Conservation (phyloP, 352 stramenopile species). For the Elongisporangium senticosum region DNA sequence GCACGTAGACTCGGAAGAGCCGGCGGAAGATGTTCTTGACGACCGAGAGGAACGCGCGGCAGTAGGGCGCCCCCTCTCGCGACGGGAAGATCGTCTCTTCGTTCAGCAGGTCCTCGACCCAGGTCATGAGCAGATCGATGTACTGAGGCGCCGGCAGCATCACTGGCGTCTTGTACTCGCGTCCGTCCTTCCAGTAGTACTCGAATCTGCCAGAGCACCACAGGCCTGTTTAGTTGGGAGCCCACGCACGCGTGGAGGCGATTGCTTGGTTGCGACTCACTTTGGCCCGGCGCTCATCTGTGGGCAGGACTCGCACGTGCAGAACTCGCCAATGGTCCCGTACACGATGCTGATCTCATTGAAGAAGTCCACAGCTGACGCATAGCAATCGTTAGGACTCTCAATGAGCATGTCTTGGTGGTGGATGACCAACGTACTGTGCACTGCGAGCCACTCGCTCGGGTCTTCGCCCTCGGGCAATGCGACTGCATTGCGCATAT, state of each 20-base stretch:
- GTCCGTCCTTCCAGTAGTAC: conserved; percentile 85
- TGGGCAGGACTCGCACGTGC: conserved; percentile 52
- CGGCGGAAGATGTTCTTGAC: conserved; percentile 93
- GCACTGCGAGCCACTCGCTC: conserved; percentile 91
- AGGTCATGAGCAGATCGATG: conserved; percentile 90
- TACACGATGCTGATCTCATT: conserved; percentile 94
- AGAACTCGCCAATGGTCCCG: conserved; percentile 85
- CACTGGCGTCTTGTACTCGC: conserved; percentile 62
- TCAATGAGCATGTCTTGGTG: background rate
- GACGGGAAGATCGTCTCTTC: conserved; percentile 76
- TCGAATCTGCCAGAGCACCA: conserved; percentile 48
- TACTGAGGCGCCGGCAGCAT: conserved; percentile 84
- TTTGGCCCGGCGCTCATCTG: conserved; percentile 76
- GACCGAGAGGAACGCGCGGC: conserved; percentile 72
- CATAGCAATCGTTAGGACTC: background rate
- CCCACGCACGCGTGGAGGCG: too few species aligned
- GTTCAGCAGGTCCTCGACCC: conserved; percentile 87
- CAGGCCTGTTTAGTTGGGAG: background rate
- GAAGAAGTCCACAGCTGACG: conserved; percentile 90
- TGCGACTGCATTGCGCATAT: conserved; percentile 57
- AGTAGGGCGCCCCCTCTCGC: conserved; percentile 61
- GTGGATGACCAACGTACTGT: conserved; percentile 46
- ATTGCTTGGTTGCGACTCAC: conserved; percentile 10
- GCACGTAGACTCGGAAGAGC: conserved; percentile 96
- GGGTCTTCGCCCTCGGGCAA: conserved; percentile 76